Conservation (phyloP, 2,329 filamentous ascomycete species). For the Mycosphaerella sp. region DNA sequence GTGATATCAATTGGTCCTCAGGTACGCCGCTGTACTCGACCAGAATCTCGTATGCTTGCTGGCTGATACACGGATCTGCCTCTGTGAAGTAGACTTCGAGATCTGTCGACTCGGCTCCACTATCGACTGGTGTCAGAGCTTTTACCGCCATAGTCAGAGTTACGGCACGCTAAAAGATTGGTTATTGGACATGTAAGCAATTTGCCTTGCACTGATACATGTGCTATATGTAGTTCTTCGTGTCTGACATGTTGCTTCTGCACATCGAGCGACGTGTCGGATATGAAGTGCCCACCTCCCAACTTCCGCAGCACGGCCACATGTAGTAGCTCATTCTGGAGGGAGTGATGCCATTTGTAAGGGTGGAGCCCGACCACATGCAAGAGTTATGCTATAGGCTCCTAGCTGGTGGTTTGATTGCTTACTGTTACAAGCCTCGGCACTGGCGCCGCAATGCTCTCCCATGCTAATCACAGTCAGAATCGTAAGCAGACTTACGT, state of each 20-base stretch:
- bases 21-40: conserved; percentile 5
- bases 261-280: too few species aligned
- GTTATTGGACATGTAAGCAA: too few species aligned
- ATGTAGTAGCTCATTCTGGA: too few species aligned
- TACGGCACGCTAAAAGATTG: too few species aligned
- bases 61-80: background rate
- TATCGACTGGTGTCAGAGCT: background rate
- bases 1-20: conserved; percentile 1
- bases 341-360: too few species aligned
- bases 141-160: background rate
- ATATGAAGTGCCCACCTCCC: too few species aligned
- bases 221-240: too few species aligned
- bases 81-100: conserved; percentile 1
- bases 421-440: background rate
- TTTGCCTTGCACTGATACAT: too few species aligned
- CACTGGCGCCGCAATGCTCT: background rate
- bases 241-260: too few species aligned
- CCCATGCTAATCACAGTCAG: background rate
- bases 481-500: background rate
- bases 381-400: too few species aligned
- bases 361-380: too few species aligned
- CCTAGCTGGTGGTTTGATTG: background rate
- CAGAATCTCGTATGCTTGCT: conserved; percentile 4
- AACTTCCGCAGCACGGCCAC: too few species aligned
- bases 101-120: background rate